phyloP scores from a whole-genome alignment of 208 protist genomes.

The Leishmania arabica region DNA sequence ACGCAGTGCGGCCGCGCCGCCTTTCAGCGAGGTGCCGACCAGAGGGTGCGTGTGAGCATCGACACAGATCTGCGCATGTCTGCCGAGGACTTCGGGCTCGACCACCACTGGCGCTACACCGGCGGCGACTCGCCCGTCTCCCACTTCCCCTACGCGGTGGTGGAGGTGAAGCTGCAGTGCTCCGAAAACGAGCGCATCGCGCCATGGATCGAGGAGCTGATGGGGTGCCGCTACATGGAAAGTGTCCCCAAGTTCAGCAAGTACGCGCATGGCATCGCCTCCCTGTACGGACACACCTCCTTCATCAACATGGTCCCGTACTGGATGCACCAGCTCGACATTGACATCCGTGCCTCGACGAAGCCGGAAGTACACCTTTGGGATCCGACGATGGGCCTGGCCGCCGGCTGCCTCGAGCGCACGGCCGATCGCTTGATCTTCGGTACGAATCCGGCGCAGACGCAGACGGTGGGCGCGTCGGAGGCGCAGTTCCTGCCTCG shows the following conservation, averaged over 20 bases:
- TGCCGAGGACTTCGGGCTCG: slow-evolving; percentile 86
- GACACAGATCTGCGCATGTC: slow-evolving; percentile 84
- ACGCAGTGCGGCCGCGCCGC: slow-evolving; percentile 86
- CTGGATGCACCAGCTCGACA: slow-evolving; percentile 89
- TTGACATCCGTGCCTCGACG: slow-evolving; percentile 88
- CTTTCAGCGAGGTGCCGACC: slow-evolving; percentile 85
- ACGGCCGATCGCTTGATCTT: slow-evolving; percentile 81
- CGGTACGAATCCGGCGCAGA: slow-evolving; percentile 72
- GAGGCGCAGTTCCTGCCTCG: slow-evolving; percentile 84
- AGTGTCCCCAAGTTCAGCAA: slow-evolving; percentile 91
- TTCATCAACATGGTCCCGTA: slow-evolving; percentile 91
- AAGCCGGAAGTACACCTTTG: slow-evolving; percentile 83
- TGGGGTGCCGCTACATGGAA: slow-evolving; percentile 91
- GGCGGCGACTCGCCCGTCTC: slow-evolving; percentile 66
- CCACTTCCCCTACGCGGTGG: slow-evolving; percentile 88
- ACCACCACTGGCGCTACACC: slow-evolving; percentile 86
- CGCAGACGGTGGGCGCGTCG: slow-evolving; percentile 80
- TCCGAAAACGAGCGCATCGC: slow-evolving; percentile 88
- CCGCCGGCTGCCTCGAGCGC: slow-evolving; percentile 78
- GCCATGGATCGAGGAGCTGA: slow-evolving; percentile 91
- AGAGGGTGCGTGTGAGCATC: slow-evolving; percentile 87
- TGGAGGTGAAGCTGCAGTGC: slow-evolving; percentile 90
- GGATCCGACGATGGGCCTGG: slow-evolving; percentile 83
- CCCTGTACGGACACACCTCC: slow-evolving; percentile 84
- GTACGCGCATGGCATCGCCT: slow-evolving; percentile 89